These are phyloP conservation scores for Aspergillus bridgeri DNA, from an alignment of 495 filamentous ascomycete genomes.

Conservation along the genomic window DNA sequence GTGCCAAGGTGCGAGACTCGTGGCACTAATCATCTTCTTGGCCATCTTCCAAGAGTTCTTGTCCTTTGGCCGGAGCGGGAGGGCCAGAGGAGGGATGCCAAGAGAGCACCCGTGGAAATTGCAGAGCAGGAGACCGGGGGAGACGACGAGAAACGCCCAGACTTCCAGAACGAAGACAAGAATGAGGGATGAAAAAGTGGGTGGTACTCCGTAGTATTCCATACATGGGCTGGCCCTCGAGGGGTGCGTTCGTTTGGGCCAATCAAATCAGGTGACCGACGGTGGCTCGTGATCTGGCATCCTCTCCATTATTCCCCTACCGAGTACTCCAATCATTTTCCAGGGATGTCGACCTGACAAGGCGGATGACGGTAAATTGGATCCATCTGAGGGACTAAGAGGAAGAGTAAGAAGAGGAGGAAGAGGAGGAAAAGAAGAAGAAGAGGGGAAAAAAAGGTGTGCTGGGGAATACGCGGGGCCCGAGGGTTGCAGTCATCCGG, in stretches of 20 bases:
- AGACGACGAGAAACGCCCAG: background rate
- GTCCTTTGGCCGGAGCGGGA: constrained; percentile 8
- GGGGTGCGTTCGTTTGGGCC: too few relatives aligned
- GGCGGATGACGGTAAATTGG: background rate
- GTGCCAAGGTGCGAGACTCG: constrained; percentile 3
- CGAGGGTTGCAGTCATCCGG: constrained; percentile 4
- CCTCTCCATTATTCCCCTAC: too few relatives aligned
- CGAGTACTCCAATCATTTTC: too few relatives aligned
- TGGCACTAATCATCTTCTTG: background rate
- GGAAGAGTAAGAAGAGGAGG: too few relatives aligned
- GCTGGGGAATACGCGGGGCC: constrained; percentile 5
- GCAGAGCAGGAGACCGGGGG: background rate
- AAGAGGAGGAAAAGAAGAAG: too few relatives aligned
- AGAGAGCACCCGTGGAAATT: constrained; percentile 6
- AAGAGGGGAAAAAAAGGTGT: too few relatives aligned
- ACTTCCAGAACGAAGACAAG: background rate
- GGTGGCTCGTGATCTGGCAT: too few relatives aligned
- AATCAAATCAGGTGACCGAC: too few relatives aligned
- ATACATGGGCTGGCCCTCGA: too few relatives aligned
- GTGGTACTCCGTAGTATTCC: too few relatives aligned
- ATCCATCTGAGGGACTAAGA: too few relatives aligned
- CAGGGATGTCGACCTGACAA: background rate
- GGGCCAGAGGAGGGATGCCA: constrained; percentile 7
- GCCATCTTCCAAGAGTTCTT: constrained; percentile 7
- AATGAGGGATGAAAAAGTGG: background rate